Evolutionary conservation across 768 basidiomycete genomes (phyloP), one percentile per base, ranked within the genome.

Genomic region (Fomitopsis pulvina): DNA sequence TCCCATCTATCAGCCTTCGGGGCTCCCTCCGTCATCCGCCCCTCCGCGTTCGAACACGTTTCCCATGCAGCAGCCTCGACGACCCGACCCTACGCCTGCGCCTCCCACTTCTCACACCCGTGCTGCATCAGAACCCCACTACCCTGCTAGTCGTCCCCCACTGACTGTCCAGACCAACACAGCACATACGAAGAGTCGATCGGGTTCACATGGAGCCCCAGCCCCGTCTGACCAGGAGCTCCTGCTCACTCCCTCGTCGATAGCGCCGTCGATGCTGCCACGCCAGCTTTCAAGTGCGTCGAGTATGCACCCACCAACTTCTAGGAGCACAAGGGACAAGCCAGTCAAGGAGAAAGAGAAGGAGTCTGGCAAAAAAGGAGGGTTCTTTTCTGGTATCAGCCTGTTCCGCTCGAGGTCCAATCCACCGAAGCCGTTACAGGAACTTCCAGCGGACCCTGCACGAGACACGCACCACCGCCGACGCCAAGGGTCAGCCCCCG

Each of bases 231-330:
- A 82, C 41, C 73, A 76, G 8, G 71, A 73, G 48, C 66, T 79
- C 32, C 71, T 85, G 29, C 74, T 72, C 58, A 85, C 83, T 0
- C 82, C 83, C 4, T 84, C 83, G 11, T 84, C 84, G 1, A 72
- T 85, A 16, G 78, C 78, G 2, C 76, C 28, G 39, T 54, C 46
- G 21, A 57, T 55, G 38, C 65, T 54, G 18, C 63, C 56, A 49
- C 51, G 22, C 18, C 58, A 47, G 39, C 43, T 41, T 34, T 47
- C 46, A 3, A 43, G 45, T 5, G 30, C 53, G 2, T 49, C 53
- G 8, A 50, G 54, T 12, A 34, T 52, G 43, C 29, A 43, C 8
- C 41, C 22, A 64, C 53, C 41, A 42, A 42, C 7, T 64, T 70
- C 16, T 69, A 70, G 16, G 67, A 67, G 45, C 32, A 43, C 52